phyloP scores from a whole-genome alignment of 1,284 basidiomycete genomes.

The Lignosus rhinocerotis region DNA sequence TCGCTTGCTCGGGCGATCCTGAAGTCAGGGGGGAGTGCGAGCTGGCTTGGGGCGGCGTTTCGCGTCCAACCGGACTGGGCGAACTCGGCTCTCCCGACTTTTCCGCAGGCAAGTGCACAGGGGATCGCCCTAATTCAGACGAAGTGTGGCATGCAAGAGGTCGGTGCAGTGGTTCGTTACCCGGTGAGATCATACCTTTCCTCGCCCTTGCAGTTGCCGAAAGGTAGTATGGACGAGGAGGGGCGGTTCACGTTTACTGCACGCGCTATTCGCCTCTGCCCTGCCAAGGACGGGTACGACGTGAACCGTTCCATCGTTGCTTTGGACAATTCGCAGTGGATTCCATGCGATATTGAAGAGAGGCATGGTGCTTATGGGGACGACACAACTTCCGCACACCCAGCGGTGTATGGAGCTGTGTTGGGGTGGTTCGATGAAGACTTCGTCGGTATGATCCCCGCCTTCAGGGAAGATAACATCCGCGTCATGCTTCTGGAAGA shows the following conservation, averaged over 20 bases:
- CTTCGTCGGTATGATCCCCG: conserved; percentile 1
- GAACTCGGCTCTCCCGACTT: conserved; percentile 27
- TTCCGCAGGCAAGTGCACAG: conserved; percentile 20
- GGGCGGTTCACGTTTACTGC: conserved; percentile 9
- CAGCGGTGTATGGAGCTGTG: conserved; percentile 4
- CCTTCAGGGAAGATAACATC: conserved; percentile 3
- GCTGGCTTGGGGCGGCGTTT: conserved; percentile 23
- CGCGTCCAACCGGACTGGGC: conserved; percentile 10
- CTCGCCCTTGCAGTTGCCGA: conserved; percentile 1
- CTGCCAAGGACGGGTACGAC: neutral
- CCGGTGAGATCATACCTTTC: neutral
- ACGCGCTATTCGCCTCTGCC: neutral
- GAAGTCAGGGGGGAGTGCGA: conserved; percentile 22
- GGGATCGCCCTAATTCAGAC: conserved; percentile 1
- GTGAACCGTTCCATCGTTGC: neutral
- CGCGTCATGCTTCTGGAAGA: conserved; percentile 9
- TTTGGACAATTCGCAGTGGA: conserved; percentile 9
- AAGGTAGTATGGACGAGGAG: conserved; percentile 9
- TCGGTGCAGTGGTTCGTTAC: neutral
- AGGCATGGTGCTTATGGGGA: no score
- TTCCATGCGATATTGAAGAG: no score
- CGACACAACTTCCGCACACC: neutral
- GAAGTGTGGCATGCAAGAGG: neutral
- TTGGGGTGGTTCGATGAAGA: conserved; percentile 12
- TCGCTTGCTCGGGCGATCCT: conserved; percentile 26